Base-by-base conservation (phyloP, 306 rosid genomes). In the Prunus campanulata region DNA sequence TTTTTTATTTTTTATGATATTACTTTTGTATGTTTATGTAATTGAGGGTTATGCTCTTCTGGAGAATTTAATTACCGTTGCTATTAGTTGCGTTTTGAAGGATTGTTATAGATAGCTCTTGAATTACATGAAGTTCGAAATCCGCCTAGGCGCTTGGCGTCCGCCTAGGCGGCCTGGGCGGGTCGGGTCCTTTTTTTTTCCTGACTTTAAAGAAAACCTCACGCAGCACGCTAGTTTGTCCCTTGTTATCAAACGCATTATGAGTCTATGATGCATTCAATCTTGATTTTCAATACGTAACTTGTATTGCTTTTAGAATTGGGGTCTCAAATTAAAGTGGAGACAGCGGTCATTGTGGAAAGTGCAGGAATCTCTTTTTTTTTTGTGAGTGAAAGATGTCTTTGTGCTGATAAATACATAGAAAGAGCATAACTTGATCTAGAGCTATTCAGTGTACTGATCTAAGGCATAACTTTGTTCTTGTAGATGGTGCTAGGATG, bases 401-500 rank as follows among this genome's bases (percentile, higher is more conserved):
- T 15, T 29, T 63, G 44, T 65, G 70, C 18, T 39, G 15, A 65
- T 65, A 16, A 32, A 18, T 13, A n/a, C 52, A n/a, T 5, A 12
- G 44, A 24, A 42, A 66, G 30, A 20, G 13, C 30, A 42, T 66
- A 47, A 47, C 32, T 46, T 13, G 55, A 47, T 14, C 18, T 24
- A 22, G 22, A 22, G 14, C 13, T 44, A 54, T 48, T 47, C 32
- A 6, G 0, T 9, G 0, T 52, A 64, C 39, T 81, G 39, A 22
- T 77, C 48, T 75, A 49, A 49, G 16, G 16, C 54, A 49, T 49
- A 49, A 7, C 30, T 54, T 84, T 85, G 75, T 75, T 78, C 56
- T 82, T 86, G 87, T 52, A 93, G 94, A 86, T 77, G 96, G 96
- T 76, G 52, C 83, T 16, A 80, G 83, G 48, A 91, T 93, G 97